Percentiles rank a stretch among this genome's conserved stretches.
Conservation (phyloP, 805 yeast genomes). For the Priceomyces fermenticarens region DNA sequence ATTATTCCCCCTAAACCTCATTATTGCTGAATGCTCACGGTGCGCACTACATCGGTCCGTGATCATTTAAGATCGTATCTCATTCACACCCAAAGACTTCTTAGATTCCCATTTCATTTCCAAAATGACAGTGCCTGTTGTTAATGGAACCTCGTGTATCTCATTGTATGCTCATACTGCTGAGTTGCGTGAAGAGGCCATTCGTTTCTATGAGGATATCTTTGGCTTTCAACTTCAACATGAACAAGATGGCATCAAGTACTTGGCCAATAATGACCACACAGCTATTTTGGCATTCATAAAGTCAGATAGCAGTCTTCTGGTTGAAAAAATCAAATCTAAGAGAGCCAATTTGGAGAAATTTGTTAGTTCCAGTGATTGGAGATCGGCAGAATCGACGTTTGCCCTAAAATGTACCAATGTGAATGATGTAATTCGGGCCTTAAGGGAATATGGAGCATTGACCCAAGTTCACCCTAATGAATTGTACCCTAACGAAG, state of each 20-base stretch:
- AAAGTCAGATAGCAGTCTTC: slow-evolving; percentile 12
- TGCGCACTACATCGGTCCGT: slow-evolving; percentile 4
- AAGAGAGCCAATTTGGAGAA: slow-evolving; percentile 11
- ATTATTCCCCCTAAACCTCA: neutral
- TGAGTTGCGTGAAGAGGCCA: slow-evolving; percentile 42
- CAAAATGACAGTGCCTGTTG: slow-evolving; percentile 33
- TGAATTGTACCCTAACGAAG: slow-evolving; percentile 69
- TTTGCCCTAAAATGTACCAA: slow-evolving; percentile 46
- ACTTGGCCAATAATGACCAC: slow-evolving; percentile 21
- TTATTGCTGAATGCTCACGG: neutral
- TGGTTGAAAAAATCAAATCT: slow-evolving; percentile 16
- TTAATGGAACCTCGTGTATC: slow-evolving; percentile 57
- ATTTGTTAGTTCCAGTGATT: slow-evolving; percentile 34
- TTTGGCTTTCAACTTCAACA: slow-evolving; percentile 28
- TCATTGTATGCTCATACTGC: slow-evolving; percentile 51
- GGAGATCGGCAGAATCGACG: slow-evolving; percentile 47
- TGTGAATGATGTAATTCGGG: slow-evolving; percentile 33
- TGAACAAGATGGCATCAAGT: slow-evolving; percentile 14
- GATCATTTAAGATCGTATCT: neutral
- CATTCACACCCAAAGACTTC: neutral
- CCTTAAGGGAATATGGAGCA: slow-evolving; percentile 25
- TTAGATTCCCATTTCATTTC: neutral
- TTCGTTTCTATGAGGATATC: slow-evolving; percentile 54
- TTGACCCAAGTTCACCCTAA: slow-evolving; percentile 65
- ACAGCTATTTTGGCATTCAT: slow-evolving; percentile 19